Evolutionary conservation across 1,284 basidiomycete species (phyloP), one percentile per base, ranked within the genome.

Genomic region (Agroathelia rolfsii): DNA sequence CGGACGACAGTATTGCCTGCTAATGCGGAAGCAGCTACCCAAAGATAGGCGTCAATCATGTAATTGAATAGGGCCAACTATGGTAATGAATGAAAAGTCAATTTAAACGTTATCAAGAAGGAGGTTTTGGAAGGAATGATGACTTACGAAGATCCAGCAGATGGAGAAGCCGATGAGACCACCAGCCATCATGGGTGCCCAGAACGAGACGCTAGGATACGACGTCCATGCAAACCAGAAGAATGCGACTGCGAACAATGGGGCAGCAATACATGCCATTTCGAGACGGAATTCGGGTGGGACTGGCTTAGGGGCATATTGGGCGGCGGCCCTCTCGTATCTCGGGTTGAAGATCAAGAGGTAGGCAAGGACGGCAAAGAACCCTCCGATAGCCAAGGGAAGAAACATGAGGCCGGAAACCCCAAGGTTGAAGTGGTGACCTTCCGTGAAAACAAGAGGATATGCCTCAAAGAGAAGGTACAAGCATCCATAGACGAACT

Each of bases 191-290:
- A 58, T 41, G 18, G 53, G 51, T 21, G 51, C 52, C 50, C 56
- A 56, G 36, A 42, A 53, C 11, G 42, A 47, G n/a, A 58, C 38
- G 30, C 36, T 44, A 13, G 55, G 48, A 34, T 47, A 56, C 14
- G 53, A 55, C 7, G 62, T 65, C 66, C 65, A 69, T 6, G 59
- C 61, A 34, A 67, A 55, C 58, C 57, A 58, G 53, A 66, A 66
- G 42, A 64, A 61, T 2, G 60, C 58, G 17, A 57, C 28, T 4
- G 62, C 54, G 34, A 68, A 56, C 12, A 62, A 42, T 4, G 63
- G 62, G 2, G 59, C 62, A 3, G 61, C 61, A 16, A 52, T 43
- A 48, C 63, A 50, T 15, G 59, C 51, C 8, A 63, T 57, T 24
- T 57, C 56, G 6, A 74, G 53, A 12, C 69, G 58, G 36, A 58